Conservation (phyloP, 495 filamentous ascomycete species). For the Haplographium delicatum region DNA sequence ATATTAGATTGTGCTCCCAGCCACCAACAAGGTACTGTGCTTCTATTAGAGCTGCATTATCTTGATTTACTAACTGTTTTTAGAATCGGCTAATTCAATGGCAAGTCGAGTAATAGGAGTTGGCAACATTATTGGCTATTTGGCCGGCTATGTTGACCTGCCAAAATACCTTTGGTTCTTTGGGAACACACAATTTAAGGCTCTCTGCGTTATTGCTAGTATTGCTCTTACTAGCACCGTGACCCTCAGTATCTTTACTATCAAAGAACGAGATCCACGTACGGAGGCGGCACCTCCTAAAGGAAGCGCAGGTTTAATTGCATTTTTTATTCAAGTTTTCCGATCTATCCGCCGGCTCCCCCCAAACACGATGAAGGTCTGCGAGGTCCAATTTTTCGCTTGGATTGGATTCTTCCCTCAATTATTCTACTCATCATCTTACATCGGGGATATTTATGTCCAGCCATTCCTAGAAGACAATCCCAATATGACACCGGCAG, state of each 20-base stretch:
- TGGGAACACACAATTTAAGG: slow-evolving; percentile 82
- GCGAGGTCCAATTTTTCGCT: slow-evolving; percentile 79
- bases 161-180: slow-evolving; percentile 67
- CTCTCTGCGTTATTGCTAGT: slow-evolving; percentile 76
- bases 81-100: slow-evolving; percentile 76
- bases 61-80: slow-evolving; percentile 9
- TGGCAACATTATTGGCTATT: slow-evolving; percentile 81
- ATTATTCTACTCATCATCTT: slow-evolving; percentile 88
- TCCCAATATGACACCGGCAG: slow-evolving; percentile 64
- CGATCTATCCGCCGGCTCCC: slow-evolving; percentile 70
- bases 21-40: slow-evolving; percentile 61
- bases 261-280: slow-evolving; percentile 74
- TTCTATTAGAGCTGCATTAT: neutral
- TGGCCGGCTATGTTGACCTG: slow-evolving; percentile 75
- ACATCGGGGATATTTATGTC: slow-evolving; percentile 83
- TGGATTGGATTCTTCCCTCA: slow-evolving; percentile 97
- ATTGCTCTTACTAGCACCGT: slow-evolving; percentile 64
- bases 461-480: slow-evolving; percentile 72
- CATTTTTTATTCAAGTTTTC: slow-evolving; percentile 75
- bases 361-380: slow-evolving; percentile 74
- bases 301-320: slow-evolving; percentile 56
- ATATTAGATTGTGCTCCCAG: slow-evolving; percentile 85
- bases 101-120: slow-evolving; percentile 73
- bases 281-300: slow-evolving; percentile 56
- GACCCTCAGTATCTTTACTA: slow-evolving; percentile 54